Base-by-base conservation (phyloP, 805 yeast species). In the Metschnikowia gruessii region DNA sequence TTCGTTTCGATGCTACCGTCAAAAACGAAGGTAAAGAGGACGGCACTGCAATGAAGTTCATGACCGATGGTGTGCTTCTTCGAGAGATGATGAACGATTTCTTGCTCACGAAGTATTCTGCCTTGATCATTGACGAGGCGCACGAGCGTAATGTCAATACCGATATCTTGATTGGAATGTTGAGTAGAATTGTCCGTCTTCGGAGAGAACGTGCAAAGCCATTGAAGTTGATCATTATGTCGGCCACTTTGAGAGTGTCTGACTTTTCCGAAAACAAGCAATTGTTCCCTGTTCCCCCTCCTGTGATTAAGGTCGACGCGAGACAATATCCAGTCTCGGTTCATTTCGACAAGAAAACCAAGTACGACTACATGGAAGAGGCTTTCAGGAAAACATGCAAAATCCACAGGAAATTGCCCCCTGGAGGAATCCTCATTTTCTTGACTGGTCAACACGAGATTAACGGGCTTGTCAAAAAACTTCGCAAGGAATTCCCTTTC, bases 141-240 rank as follows among this genome's bases (percentile, higher is more conserved):
- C 99, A 94, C 64, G 99, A 94, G 65, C 80, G 99, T 63, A 92
- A 90, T 61, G 82, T 92, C 50, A 94, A 94, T 62, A 94, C 99
- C 0, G 99, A 94, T 67, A 92, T 94, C 40, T 72, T 94, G 46
- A 90, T 94, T 52, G 99, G 99, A 40, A 86, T 94, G 85, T 71
- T 94, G 42, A 88, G 96, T 61, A 81, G 99, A 56, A 85, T 91
- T 15, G 79, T 89, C 50, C 80, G 76, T 53, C 73, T 92, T 33
- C 80, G 99, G 58, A 57, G 76, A 45, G 74, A 78, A 51, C 71
- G 68, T 24, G 65, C 67, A 57, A 80, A 76, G 51, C 90, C 85
- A 11, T 72, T 94, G 49, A 94, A 92, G 63, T 67, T 94, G 48
- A 79, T 94, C 22, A 84, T 94, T 57, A 94, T 94, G 99, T 91